Percentiles rank a stretch among this genome's conserved stretches.
Conservation (phyloP, 805 yeast genomes). For the Candida insectalens region DNA sequence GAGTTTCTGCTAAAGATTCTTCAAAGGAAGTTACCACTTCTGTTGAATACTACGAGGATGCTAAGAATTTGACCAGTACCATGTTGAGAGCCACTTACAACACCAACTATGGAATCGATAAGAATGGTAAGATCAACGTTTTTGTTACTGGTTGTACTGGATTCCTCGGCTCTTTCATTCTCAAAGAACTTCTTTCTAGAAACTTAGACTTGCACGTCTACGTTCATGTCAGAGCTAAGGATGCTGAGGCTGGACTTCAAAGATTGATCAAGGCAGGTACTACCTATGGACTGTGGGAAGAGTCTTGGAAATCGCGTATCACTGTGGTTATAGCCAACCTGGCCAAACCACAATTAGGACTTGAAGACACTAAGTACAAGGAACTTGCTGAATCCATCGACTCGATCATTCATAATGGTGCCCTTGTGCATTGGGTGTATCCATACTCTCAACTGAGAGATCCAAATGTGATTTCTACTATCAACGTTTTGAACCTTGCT, state of each 20-base stretch:
- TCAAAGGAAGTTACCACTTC: conserved; percentile 5
- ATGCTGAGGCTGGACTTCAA: conserved; percentile 57
- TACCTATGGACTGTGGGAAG: conserved; percentile 78
- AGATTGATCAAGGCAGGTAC: conserved; percentile 68
- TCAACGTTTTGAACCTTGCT: conserved; percentile 74
- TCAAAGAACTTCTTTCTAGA: conserved; percentile 56
- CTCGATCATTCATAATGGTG: conserved; percentile 91
- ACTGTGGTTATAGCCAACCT: conserved; percentile 79
- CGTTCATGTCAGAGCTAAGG: conserved; percentile 88
- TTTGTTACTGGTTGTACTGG: conserved; percentile 97
- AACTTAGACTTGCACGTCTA: conserved; percentile 49
- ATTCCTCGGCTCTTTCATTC: conserved; percentile 83
- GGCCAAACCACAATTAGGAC: conserved; percentile 63
- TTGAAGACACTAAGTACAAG: conserved; percentile 47
- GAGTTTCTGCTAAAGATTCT: conserved; percentile 20
- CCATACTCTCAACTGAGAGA: conserved; percentile 87
- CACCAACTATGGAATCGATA: conserved; percentile 25
- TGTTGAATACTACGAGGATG: conserved; percentile 64
- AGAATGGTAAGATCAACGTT: conserved; percentile 29
- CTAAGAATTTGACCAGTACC: conserved; percentile 35
- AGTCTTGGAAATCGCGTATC: conserved; percentile 44
- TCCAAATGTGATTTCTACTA: conserved; percentile 84
- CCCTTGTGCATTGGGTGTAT: conserved; percentile 97
- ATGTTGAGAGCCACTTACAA: conserved; percentile 35
- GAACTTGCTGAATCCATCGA: conserved; percentile 54